Evolutionary conservation across 2,329 filamentous ascomycete species (phyloP).

Genomic region (Talaromyces amestolkiae): DNA sequence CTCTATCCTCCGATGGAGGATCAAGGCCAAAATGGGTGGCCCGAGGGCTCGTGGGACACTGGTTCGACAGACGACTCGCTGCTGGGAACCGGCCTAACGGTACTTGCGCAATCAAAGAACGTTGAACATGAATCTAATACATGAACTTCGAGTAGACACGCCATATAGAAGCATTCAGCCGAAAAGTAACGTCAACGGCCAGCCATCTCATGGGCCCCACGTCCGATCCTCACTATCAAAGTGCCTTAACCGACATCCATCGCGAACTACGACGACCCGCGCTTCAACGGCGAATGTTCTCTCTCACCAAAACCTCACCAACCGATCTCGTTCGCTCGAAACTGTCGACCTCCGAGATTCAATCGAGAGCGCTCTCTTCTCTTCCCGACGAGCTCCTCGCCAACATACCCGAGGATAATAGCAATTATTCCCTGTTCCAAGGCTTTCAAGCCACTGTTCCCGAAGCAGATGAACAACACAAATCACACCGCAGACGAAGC

Average conservation of each 20-base stretch:
- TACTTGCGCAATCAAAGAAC: slow-evolving; percentile 28
- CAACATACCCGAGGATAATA: slow-evolving; percentile 84
- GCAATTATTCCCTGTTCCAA: slow-evolving; percentile 89
- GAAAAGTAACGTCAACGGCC: slow-evolving; percentile 92
- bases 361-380: slow-evolving; percentile 84
- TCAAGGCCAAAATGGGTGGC: slow-evolving; percentile 47
- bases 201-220: slow-evolving; percentile 78
- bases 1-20: slow-evolving; percentile 39
- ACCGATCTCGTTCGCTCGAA: slow-evolving; percentile 89
- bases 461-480: slow-evolving; percentile 65
- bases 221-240: slow-evolving; percentile 70
- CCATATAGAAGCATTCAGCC: slow-evolving; percentile 85
- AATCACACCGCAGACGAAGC: slow-evolving; percentile 64
- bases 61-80: slow-evolving; percentile 45
- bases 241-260: slow-evolving; percentile 83
- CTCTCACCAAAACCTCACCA: slow-evolving; percentile 86
- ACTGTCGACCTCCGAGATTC: slow-evolving; percentile 86
- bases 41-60: slow-evolving; percentile 37
- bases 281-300: slow-evolving; percentile 86
- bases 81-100: slow-evolving; percentile 49
- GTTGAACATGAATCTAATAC: slow-evolving; percentile 5
- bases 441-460: slow-evolving; percentile 91
- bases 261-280: slow-evolving; percentile 80
- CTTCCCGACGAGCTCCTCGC: slow-evolving; percentile 84
- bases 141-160: slow-evolving; percentile 60